Conservation (phyloP, 257 asterid genomes). For the Solanum gandarillasii region DNA sequence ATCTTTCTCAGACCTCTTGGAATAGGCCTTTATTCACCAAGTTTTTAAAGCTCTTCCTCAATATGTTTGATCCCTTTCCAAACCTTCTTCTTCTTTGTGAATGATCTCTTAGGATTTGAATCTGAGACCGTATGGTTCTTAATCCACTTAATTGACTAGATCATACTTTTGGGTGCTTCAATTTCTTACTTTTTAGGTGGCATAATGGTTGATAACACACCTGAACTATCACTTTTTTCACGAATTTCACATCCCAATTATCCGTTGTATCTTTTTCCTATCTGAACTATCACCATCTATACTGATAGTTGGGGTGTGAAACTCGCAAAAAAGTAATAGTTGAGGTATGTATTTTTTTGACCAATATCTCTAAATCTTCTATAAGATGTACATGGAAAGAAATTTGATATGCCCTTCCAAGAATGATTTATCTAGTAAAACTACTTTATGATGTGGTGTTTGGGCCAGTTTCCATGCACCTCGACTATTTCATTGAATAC, state of each 20-base stretch:
- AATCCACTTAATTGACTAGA: background rate
- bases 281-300: background rate
- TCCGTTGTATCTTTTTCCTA: background rate
- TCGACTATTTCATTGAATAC: background rate
- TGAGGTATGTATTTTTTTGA: background rate
- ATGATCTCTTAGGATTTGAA: background rate
- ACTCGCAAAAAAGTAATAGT: background rate
- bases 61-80: background rate
- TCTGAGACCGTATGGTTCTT: background rate
- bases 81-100: background rate
- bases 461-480: background rate
- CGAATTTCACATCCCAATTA: background rate
- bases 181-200: background rate
- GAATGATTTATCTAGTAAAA: background rate
- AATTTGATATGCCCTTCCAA: background rate
- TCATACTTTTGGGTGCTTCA: background rate
- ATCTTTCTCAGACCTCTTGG: background rate
- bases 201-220: background rate
- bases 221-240: background rate
- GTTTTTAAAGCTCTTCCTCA: background rate
- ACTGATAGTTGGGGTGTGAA: background rate
- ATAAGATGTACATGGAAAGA: background rate
- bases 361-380: background rate
- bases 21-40: background rate
- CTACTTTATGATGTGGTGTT: background rate